A percentile compares a stretch with the other conserved stretches of the same genome.
Conservation (phyloP, 352 stramenopile species). For the Phytophthora pinifolia region DNA sequence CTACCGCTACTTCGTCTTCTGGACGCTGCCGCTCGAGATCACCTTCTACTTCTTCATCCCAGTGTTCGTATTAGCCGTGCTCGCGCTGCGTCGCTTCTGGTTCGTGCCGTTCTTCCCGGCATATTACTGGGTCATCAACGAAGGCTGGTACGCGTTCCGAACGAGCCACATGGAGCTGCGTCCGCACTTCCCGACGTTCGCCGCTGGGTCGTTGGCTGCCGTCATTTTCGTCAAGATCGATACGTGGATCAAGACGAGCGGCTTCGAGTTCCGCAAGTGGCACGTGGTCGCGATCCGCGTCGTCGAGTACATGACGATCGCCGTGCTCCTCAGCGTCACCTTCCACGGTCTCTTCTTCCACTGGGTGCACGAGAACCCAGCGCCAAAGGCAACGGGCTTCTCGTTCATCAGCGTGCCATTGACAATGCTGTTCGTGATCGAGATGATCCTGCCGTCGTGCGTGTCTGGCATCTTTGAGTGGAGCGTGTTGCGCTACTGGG, state of each 20-base stretch:
- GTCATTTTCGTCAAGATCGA: constrained; percentile 36
- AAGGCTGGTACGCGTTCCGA: constrained; percentile 25
- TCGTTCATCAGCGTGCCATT: constrained; percentile 33
- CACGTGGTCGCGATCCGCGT: constrained; percentile 20
- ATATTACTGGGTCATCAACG: constrained; percentile 25
- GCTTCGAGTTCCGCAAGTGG: constrained; percentile 24
- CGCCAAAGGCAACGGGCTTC: constrained; percentile 19
- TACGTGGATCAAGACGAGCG: constrained; percentile 13
- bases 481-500: constrained; percentile 37
- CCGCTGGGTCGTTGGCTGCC: constrained; percentile 38
- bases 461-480: constrained; percentile 39
- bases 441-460: constrained; percentile 37
- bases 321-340: constrained; percentile 31
- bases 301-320: constrained; percentile 26
- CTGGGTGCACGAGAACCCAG: constrained; percentile 30
- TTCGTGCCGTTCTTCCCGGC: constrained; percentile 30
- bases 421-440: constrained; percentile 36
- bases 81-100: constrained; percentile 29
- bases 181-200: constrained; percentile 35
- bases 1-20: constrained; percentile 46
- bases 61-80: constrained; percentile 27
- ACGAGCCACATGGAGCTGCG: constrained; percentile 27
- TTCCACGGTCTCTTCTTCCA: constrained; percentile 38
- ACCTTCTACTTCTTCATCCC: constrained; percentile 49
- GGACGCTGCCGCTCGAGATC: constrained; percentile 51